phyloP scores from a whole-genome alignment of 1,284 basidiomycete genomes.

The Malassezia yamatoensis region DNA sequence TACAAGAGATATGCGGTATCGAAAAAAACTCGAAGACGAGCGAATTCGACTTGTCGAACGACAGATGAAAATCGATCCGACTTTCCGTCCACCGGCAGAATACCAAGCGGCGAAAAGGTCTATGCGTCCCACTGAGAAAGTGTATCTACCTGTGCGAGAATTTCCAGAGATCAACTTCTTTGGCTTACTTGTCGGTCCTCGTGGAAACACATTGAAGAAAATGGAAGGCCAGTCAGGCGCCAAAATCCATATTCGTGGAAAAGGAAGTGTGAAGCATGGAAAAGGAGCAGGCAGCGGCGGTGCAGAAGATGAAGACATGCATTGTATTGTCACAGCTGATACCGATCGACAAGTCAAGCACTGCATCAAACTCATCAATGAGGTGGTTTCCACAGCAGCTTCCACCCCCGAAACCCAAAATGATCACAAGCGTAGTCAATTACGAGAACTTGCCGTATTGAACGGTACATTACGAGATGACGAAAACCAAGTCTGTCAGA shows the following conservation, averaged over 20 bases:
- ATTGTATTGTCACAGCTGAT: slow-evolving; percentile 91
- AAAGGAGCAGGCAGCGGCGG: slow-evolving; percentile 80
- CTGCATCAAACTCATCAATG: slow-evolving; percentile 92
- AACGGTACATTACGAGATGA: slow-evolving; percentile 99
- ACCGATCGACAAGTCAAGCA: slow-evolving; percentile 77
- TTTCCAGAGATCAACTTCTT: slow-evolving; percentile 99
- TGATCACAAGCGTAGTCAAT: slow-evolving; percentile 97
- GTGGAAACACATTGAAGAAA: slow-evolving; percentile 96
- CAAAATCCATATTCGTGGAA: slow-evolving; percentile 95
- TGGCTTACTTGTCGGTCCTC: slow-evolving; percentile 90
- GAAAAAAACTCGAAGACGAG: slow-evolving; percentile 95
- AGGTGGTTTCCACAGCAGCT: slow-evolving; percentile 94
- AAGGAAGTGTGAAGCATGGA: slow-evolving; percentile 96
- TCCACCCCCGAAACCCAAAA: slow-evolving; percentile 98
- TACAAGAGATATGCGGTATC: slow-evolving; percentile 93
- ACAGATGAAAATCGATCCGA: slow-evolving; percentile 93
- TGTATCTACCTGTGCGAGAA: slow-evolving; percentile 98
- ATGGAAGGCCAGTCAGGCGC: slow-evolving; percentile 98
- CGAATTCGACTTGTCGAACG: slow-evolving; percentile 83
- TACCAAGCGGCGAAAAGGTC: slow-evolving; percentile 75
- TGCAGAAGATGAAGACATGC: slow-evolving; percentile 96
- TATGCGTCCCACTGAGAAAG: slow-evolving; percentile 68
- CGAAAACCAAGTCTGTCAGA: slow-evolving; percentile 98
- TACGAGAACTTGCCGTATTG: slow-evolving; percentile 89
- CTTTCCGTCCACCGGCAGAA: slow-evolving; percentile 88